These are phyloP conservation scores for Penicillium sp. DNA, from an alignment of 2,329 filamentous ascomycete genomes.

Conservation along the genomic window DNA sequence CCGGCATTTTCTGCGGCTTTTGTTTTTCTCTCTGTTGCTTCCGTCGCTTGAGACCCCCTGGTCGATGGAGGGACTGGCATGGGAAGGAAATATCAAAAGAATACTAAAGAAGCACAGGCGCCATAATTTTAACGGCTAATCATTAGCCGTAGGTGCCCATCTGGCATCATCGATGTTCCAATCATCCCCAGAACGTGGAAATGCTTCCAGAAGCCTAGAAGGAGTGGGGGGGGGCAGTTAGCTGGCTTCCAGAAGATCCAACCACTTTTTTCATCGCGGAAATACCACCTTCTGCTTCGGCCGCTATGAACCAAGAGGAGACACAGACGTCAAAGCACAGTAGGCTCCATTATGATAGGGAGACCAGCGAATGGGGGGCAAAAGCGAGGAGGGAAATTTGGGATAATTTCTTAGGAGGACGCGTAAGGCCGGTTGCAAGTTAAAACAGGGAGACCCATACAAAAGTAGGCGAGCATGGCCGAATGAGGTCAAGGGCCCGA, in stretches of 20 bases:
- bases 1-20: background rate
- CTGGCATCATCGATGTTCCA: too few species aligned
- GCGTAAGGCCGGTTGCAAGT: conserved; percentile 39
- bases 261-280: background rate
- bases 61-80: background rate
- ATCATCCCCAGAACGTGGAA: background rate
- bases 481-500: conserved; percentile 38
- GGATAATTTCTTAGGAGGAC: conserved; percentile 27
- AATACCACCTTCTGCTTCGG: conserved; percentile 11
- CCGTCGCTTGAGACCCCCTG: background rate
- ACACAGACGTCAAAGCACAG: background rate
- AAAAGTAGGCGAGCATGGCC: conserved; percentile 25
- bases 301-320: background rate
- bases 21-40: background rate
- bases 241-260: conserved; percentile 2
- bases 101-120: background rate
- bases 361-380: background rate
- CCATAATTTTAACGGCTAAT: background rate
- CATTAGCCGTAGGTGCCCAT: background rate
- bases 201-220: conserved; percentile 3
- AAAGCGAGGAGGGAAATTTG: background rate
- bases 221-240: background rate
- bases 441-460: conserved; percentile 26
- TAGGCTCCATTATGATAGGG: conserved; percentile 4
- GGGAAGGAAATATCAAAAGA: background rate